Conservation (phyloP, 805 yeast genomes). For the Starmerella bacillaris region DNA sequence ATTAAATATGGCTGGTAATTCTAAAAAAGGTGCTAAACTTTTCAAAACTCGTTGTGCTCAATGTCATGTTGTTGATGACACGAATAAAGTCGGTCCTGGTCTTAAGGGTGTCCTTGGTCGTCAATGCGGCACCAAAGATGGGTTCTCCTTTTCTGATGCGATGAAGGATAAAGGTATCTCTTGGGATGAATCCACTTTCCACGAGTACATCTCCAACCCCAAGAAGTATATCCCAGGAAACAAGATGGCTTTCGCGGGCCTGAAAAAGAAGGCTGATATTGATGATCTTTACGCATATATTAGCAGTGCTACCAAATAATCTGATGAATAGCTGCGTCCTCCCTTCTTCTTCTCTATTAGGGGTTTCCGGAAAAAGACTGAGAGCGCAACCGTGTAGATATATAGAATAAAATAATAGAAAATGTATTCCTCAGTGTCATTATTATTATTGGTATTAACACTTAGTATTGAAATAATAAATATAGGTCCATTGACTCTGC, state of each 20-base stretch:
- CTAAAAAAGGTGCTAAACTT: slow-evolving; percentile 90
- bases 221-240: slow-evolving; percentile 99
- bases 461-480: too few relatives aligned
- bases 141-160: slow-evolving; percentile 95
- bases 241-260: slow-evolving; percentile 99
- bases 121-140: slow-evolving; percentile 76
- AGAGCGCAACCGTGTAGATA: too few relatives aligned
- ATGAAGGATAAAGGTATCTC: slow-evolving; percentile 85
- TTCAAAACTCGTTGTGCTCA: slow-evolving; percentile 98
- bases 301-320: slow-evolving; percentile 25
- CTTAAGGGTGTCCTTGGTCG: slow-evolving; percentile 90
- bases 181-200: slow-evolving; percentile 78
- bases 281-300: slow-evolving; percentile 87
- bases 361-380: too few relatives aligned
- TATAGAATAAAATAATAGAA: too few relatives aligned
- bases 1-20: slow-evolving; percentile 33
- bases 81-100: slow-evolving; percentile 98
- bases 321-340: too few relatives aligned
- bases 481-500: too few relatives aligned
- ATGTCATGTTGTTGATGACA: slow-evolving; percentile 91
- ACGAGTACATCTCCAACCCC: slow-evolving; percentile 96
- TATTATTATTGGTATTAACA: too few relatives aligned
- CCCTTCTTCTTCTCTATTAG: too few relatives aligned
- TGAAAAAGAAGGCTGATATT: slow-evolving; percentile 98
- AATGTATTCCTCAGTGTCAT: too few relatives aligned